phyloP scores from a whole-genome alignment of 2,329 filamentous ascomycete species.

The Fusarium sp. region DNA sequence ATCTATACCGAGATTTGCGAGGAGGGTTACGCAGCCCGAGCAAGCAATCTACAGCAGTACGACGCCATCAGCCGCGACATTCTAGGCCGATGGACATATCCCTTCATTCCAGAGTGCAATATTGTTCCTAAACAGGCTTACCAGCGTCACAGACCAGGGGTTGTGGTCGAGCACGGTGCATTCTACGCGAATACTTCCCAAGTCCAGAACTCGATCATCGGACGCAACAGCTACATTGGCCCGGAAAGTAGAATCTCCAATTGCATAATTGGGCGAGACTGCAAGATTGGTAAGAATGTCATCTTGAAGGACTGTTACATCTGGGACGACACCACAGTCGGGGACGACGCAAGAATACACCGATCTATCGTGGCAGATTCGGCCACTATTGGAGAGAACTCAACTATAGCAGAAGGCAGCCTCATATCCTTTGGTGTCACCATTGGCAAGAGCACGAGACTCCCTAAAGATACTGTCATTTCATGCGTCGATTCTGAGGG shows the following conservation, averaged over 20 bases:
- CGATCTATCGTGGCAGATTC: constrained; percentile 80
- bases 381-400: constrained; percentile 74
- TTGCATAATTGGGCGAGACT: constrained; percentile 84
- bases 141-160: constrained; percentile 70
- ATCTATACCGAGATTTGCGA: constrained; percentile 88
- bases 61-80: constrained; percentile 88
- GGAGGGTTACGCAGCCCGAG: constrained; percentile 85
- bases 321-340: constrained; percentile 84
- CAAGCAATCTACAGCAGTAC: constrained; percentile 86
- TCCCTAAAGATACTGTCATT: constrained; percentile 49
- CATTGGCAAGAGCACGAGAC: constrained; percentile 68
- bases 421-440: constrained; percentile 82
- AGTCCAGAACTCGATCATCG: constrained; percentile 77
- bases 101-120: constrained; percentile 89
- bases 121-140: constrained; percentile 81
- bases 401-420: constrained; percentile 73
- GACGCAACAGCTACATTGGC: constrained; percentile 77
- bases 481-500: constrained; percentile 49
- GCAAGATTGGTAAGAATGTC: constrained; percentile 86
- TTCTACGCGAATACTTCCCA: constrained; percentile 75
- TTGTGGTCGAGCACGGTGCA: constrained; percentile 83
- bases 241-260: constrained; percentile 74
- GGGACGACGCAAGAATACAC: constrained; percentile 74
- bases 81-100: constrained; percentile 86
- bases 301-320: constrained; percentile 81